These are phyloP conservation scores for Fusarium staphyleae DNA, from an alignment of 2,329 filamentous ascomycete species.

Conservation along the genomic window DNA sequence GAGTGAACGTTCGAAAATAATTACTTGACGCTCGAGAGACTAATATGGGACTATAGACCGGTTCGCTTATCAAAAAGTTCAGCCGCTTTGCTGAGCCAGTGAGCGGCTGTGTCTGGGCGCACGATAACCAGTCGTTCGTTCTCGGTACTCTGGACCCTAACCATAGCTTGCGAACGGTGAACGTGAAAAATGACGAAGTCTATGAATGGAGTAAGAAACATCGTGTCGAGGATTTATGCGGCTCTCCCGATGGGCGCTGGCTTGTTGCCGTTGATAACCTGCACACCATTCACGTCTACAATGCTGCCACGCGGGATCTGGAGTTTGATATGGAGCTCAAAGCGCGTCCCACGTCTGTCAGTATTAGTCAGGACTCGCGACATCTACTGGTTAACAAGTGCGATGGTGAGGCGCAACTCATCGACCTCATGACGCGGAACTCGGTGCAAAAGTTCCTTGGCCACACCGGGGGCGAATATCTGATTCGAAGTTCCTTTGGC, in stretches of 20 bases:
- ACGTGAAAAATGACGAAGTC: slow-evolving; percentile 65
- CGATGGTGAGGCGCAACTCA: slow-evolving; percentile 77
- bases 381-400: slow-evolving; percentile 83
- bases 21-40: neutral
- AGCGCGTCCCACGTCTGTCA: slow-evolving; percentile 77
- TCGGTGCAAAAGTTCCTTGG: slow-evolving; percentile 79
- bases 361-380: slow-evolving; percentile 80
- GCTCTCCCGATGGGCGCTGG: slow-evolving; percentile 80
- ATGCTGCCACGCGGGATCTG: slow-evolving; percentile 76
- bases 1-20: slow-evolving; percentile 42
- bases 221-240: slow-evolving; percentile 83
- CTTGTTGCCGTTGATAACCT: slow-evolving; percentile 80
- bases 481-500: slow-evolving; percentile 85
- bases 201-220: slow-evolving; percentile 74
- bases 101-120: slow-evolving; percentile 88
- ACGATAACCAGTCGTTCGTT: slow-evolving; percentile 78
- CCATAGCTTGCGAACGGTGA: slow-evolving; percentile 74
- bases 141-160: slow-evolving; percentile 77
- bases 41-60: slow-evolving; percentile 58
- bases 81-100: slow-evolving; percentile 82
- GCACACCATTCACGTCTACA: slow-evolving; percentile 79
- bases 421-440: slow-evolving; percentile 77
- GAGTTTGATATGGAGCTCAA: slow-evolving; percentile 74
- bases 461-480: slow-evolving; percentile 74
- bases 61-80: slow-evolving; percentile 67